Evolutionary conservation across 345 rosid species (phyloP), one percentile per base, ranked within the genome.

Genomic region (Erodium maritimum): DNA sequence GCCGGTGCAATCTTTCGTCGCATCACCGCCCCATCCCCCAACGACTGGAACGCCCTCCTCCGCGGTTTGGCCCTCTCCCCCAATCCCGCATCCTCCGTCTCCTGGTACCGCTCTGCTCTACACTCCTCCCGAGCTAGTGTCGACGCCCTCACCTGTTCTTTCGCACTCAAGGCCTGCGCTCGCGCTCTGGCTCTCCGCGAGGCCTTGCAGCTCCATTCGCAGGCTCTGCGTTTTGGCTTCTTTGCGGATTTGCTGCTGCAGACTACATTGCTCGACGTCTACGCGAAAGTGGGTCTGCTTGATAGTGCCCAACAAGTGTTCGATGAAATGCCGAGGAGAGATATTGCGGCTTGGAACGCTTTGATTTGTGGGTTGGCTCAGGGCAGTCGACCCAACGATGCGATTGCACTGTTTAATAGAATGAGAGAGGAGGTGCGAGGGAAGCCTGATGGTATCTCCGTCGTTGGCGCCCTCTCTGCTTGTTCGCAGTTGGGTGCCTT

Each of bases 131-230:
- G 81, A 19, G 63, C 64, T 21, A 69, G 66, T 61, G 74, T 72
- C 11, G 97, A 91, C 67, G 97, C 96, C 17, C 80, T 91, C 53
- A 83, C 96, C 19, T 88, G 86, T 64, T 85, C 96, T 23, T 86
- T 91, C 61, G 70, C 85, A 6, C 77, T 88, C 18, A 86, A 88
- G 72, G 95, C 96, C 13, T 86, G 95, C 57, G 91, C 95, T 0
- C 85, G 90, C 14, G 76, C 79, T 5, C 71, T 82, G 29, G 85
- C 79, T 18, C 63, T 55, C 23, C 58, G 68, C 10, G 85, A 83
- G 56, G 67, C 80, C 1, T 10, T 53, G 21, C 91, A 91, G 71
- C 66, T 91, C 42, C 96, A 91, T 67, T 51, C 81, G 18, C 80
- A 85, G 23, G 70, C 69, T 21, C 22, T 60, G 19, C 79, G 85